Conservation (phyloP, 495 filamentous ascomycete genomes). For the Trichoderma gamsii region DNA sequence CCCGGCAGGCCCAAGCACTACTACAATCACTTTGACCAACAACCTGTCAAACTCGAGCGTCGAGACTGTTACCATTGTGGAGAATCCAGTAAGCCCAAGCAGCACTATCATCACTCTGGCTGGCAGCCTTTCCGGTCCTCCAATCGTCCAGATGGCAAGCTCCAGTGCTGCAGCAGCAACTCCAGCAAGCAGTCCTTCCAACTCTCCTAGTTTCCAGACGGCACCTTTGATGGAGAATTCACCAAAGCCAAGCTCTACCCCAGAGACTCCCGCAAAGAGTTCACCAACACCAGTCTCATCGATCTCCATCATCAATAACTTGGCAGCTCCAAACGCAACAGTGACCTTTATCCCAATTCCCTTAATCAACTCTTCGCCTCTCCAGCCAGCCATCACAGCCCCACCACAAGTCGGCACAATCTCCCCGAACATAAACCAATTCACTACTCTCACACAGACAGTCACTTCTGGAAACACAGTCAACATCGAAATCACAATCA, state of each 20-base stretch:
- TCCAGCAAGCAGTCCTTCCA: not conserved
- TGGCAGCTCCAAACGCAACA: not conserved
- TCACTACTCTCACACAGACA: slow-evolving; percentile 9
- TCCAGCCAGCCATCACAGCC: not conserved
- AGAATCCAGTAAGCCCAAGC: not conserved
- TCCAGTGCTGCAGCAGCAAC: not conserved
- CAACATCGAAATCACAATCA: slow-evolving; percentile 13
- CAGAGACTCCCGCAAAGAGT: not conserved
- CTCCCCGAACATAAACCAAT: not conserved
- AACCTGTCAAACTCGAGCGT: not conserved
- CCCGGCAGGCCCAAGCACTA: not conserved
- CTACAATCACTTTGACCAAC: not conserved
- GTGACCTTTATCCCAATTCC: not conserved
- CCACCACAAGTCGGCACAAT: not conserved
- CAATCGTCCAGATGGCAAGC: not conserved
- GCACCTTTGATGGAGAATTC: not conserved
- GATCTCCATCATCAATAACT: not conserved
- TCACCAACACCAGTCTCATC: not conserved
- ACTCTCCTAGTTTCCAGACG: not conserved
- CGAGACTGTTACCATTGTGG: not conserved
- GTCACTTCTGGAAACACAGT: not conserved
- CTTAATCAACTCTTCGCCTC: not conserved
- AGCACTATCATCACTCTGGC: not conserved
- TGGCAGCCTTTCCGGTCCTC: not conserved
- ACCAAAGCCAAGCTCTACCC: not conserved